Percentiles rank a stretch among this genome's conserved stretches.
phyloP scores from a whole-genome alignment of 768 basidiomycete species.

The Hypsizygus marmoreus region DNA sequence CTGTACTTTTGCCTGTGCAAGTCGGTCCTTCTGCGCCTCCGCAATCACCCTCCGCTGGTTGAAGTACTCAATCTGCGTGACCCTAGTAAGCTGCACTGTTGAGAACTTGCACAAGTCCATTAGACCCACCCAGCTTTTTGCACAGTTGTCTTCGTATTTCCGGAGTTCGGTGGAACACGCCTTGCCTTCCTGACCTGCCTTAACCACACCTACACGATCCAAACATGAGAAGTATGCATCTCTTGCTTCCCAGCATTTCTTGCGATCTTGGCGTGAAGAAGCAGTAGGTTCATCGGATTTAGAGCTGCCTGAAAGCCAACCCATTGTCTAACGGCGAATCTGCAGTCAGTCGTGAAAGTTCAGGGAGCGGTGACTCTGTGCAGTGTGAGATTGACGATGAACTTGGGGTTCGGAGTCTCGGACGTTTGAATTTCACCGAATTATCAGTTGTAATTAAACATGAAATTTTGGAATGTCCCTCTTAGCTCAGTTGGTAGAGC shows the following conservation, averaged over 20 bases:
- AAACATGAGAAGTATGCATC: conserved; percentile 88
- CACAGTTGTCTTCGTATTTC: conserved; percentile 73
- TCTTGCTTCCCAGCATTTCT: conserved; percentile 83
- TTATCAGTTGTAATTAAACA: too few species aligned
- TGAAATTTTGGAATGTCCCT: too few species aligned
- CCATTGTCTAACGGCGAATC: conserved; percentile 27
- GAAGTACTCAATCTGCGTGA: conserved; percentile 84
- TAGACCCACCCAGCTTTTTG: conserved; percentile 83
- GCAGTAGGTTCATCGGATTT: conserved; percentile 42
- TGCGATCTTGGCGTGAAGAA: conserved; percentile 63
- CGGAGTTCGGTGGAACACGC: conserved; percentile 60
- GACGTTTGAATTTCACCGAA: too few species aligned
- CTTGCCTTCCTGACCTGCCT: conserved; percentile 67
- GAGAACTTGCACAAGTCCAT: not conserved
- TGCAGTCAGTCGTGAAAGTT: too few species aligned
- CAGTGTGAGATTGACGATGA: too few species aligned
- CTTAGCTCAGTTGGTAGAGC: conserved; percentile 20
- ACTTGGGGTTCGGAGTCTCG: too few species aligned
- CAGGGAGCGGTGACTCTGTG: too few species aligned
- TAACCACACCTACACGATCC: conserved; percentile 65
- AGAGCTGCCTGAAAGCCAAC: conserved; percentile 41
- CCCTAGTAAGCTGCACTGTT: conserved; percentile 4
- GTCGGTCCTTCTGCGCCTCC: conserved; percentile 73
- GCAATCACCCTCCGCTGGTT: conserved; percentile 86
- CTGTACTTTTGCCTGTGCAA: conserved; percentile 48